Evolutionary conservation across 2,329 filamentous ascomycete species (phyloP).

Genomic region (Fusarium sp.): DNA sequence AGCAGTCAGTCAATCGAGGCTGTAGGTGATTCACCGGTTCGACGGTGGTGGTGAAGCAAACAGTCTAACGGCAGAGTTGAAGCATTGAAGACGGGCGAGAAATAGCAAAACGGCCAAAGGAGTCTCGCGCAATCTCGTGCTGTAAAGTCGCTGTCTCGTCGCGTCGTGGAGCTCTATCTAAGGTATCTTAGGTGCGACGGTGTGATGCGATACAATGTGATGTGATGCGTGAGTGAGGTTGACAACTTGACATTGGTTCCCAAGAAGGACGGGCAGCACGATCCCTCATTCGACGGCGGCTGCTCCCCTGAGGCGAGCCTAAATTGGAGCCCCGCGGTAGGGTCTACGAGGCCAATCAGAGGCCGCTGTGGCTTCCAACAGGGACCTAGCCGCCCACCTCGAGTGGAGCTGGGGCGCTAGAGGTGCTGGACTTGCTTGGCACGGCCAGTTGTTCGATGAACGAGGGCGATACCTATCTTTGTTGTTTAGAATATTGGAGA

Average conservation of each 20-base stretch:
- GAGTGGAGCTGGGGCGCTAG: constrained; percentile 34
- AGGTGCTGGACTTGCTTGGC: constrained; percentile 35
- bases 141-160: constrained; percentile 13
- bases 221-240: constrained; percentile 39
- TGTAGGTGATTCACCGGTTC: constrained; percentile 28
- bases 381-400: constrained; percentile 40
- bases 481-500: too few species aligned
- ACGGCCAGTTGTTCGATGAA: constrained; percentile 22
- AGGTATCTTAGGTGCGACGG: constrained; percentile 19
- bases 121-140: constrained; percentile 15
- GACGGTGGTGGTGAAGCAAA: constrained; percentile 20
- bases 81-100: constrained; percentile 22
- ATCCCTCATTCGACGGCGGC: constrained; percentile 40
- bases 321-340: constrained; percentile 42
- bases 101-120: constrained; percentile 13
- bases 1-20: constrained; percentile 21
- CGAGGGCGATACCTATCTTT: background rate
- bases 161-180: constrained; percentile 30
- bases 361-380: constrained; percentile 1
- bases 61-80: constrained; percentile 26
- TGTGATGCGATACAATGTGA: constrained; percentile 16
- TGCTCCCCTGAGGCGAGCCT: constrained; percentile 42
- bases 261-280: constrained; percentile 32
- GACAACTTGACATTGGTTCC: constrained; percentile 34
- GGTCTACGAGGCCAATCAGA: constrained; percentile 30